Evolutionary conservation across 345 rosid genomes (phyloP).

Genomic region (Euphorbia tirucalli): DNA sequence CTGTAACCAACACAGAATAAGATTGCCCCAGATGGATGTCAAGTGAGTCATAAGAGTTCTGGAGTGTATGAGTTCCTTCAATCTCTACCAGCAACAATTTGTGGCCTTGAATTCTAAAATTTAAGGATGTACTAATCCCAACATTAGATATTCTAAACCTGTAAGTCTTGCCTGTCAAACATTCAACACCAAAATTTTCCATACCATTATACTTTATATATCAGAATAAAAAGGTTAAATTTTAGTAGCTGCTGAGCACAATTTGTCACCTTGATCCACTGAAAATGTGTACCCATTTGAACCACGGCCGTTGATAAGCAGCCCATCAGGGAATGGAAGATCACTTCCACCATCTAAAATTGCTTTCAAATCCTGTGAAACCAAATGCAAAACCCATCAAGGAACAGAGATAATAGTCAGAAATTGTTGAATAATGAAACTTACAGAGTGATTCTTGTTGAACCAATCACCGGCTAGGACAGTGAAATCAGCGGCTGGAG

Average conservation of each 20-base stretch:
- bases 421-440: slow-evolving; percentile 15
- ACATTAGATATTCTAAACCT: slow-evolving; percentile 35
- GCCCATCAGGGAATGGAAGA: slow-evolving; percentile 65
- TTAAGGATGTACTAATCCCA: slow-evolving; percentile 27
- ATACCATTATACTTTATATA: not conserved
- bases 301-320: slow-evolving; percentile 62
- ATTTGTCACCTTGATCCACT: slow-evolving; percentile 54
- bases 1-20: slow-evolving; percentile 30
- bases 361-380: slow-evolving; percentile 52
- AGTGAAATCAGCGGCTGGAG: slow-evolving; percentile 73
- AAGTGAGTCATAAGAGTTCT: slow-evolving; percentile 29
- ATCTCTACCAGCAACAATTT: slow-evolving; percentile 30
- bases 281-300: slow-evolving; percentile 49
- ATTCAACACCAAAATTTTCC: slow-evolving; percentile 3
- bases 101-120: slow-evolving; percentile 36
- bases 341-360: slow-evolving; percentile 48
- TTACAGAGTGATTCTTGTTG: slow-evolving; percentile 58
- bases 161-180: slow-evolving; percentile 31
- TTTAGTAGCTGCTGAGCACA: not conserved
- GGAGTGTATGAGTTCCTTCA: slow-evolving; percentile 34
- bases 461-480: slow-evolving; percentile 77
- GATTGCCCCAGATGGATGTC: slow-evolving; percentile 36
- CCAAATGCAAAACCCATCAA: slow-evolving; percentile 10
- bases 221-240: not conserved
- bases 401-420: not conserved